Evolutionary conservation across 2,329 filamentous ascomycete genomes (phyloP).

Genomic region (Sphaceloma murrayae): DNA sequence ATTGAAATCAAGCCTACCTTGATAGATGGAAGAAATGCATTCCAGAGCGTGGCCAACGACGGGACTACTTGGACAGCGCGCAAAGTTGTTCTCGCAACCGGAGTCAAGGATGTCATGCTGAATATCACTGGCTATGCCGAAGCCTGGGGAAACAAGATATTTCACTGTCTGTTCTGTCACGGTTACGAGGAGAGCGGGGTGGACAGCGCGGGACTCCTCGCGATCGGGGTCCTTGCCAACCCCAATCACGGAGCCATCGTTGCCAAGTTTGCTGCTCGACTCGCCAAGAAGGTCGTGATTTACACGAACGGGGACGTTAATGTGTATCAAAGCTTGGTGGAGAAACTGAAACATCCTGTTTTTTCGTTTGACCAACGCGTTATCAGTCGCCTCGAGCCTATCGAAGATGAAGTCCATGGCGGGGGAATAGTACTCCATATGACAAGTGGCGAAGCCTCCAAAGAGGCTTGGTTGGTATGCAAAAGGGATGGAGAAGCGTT

Average conservation of each 20-base stretch:
- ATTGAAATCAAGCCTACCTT: background rate
- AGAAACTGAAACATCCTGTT: background rate
- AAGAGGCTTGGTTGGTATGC: no score
- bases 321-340: no score
- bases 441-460: no score
- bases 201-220: conserved; percentile 40
- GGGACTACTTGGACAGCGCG: background rate
- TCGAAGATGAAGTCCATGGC: no score
- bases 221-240: conserved; percentile 30
- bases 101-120: background rate
- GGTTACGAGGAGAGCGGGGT: conserved; percentile 49
- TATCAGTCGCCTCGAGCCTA: no score
- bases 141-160: conserved; percentile 23
- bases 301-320: background rate
- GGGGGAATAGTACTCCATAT: no score
- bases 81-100: background rate
- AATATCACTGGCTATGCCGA: background rate
- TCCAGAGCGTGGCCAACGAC: background rate
- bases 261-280: background rate
- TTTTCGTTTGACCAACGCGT: no score
- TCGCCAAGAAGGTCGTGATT: background rate
- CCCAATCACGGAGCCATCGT: conserved; percentile 8
- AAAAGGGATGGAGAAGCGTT: background rate
- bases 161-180: conserved; percentile 52
- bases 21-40: background rate